phyloP scores from a whole-genome alignment of 805 yeast genomes.

The Candida piceae region DNA sequence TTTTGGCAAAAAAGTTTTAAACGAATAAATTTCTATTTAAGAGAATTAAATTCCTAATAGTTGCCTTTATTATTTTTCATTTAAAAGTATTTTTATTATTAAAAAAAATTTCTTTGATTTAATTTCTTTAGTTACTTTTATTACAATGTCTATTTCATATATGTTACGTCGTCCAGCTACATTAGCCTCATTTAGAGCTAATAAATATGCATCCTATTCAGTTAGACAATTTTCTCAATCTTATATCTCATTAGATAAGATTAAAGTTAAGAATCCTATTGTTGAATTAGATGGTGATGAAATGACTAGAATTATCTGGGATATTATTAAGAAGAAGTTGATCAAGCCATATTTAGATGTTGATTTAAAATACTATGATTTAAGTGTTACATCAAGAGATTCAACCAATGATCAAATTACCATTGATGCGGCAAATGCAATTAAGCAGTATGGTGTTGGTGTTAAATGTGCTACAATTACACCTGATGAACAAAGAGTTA shows the following conservation, averaged over 20 bases:
- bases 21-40: no score
- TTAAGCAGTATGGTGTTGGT: slow-evolving; percentile 83
- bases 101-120: no score
- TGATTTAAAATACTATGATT: slow-evolving; percentile 87
- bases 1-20: no score
- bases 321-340: slow-evolving; percentile 78
- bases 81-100: no score
- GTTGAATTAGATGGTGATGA: slow-evolving; percentile 99
- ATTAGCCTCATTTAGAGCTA: background rate
- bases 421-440: slow-evolving; percentile 84
- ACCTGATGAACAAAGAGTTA: slow-evolving; percentile 94
- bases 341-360: slow-evolving; percentile 81
- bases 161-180: slow-evolving; percentile 1
- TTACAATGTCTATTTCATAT: background rate
- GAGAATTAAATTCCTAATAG: no score
- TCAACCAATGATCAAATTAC: slow-evolving; percentile 86
- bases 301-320: slow-evolving; percentile 96
- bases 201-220: background rate
- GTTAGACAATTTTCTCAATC: slow-evolving; percentile 1
- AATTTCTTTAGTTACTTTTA: background rate
- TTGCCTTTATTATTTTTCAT: no score
- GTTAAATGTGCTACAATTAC: slow-evolving; percentile 98
- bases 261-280: slow-evolving; percentile 79
- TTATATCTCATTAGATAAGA: slow-evolving; percentile 37
- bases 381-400: slow-evolving; percentile 84